Base-by-base conservation (phyloP, 1,284 basidiomycete species). In the Mrakiaceae sp. region DNA sequence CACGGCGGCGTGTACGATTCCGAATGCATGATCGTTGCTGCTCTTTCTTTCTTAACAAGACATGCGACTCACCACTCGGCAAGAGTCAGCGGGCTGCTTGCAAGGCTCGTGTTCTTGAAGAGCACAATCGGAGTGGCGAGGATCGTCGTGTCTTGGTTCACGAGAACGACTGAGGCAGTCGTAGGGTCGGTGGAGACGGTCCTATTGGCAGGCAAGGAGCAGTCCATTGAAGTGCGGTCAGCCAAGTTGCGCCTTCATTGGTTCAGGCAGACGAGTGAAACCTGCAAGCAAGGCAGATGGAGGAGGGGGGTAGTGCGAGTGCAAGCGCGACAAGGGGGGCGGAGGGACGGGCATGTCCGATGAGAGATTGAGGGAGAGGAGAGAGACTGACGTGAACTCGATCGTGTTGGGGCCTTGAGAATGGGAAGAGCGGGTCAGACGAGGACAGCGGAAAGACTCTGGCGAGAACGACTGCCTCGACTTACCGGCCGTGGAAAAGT, bases 141-240 rank as follows among this genome's bases (percentile, higher is more conserved):
- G n/a, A 53, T 12, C 11, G 52, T 10, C 14, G 27, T 62, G 39
- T 42, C n/a, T 40, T 79, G 74, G 75, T 89, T 87, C 70, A 79
- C 79, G 61, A 91, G 79, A 59, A 87, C 76, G 60, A 82, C 79
- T 11, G 85, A 82, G 75, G 90, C 90, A 76, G 82, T 87, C 58
- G 66, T 54, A 0, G 81, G 73, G 71, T 90, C 87, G n/a, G 85
- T 86, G 67, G 66, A 67, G 67, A 88, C 87, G 16, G 79, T 50
- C n/a, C 58, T 60, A 40, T 40, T 14, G 48, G 47, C 5, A 48
- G 48, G 58, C 5, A 39, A n/a, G 16, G 8, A 16, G n/a, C 5
- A 27, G 7, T 53, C 12, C 7, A 2, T 14, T 49, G 8, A 14
- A 14, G 48, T 9, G 27, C 1, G 27, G 27, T 27, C 27, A 27